Percentiles rank a stretch among this genome's conserved stretches.
phyloP scores from a whole-genome alignment of 176 grass and related monocot genomes.

The Triticum monococcum region DNA sequence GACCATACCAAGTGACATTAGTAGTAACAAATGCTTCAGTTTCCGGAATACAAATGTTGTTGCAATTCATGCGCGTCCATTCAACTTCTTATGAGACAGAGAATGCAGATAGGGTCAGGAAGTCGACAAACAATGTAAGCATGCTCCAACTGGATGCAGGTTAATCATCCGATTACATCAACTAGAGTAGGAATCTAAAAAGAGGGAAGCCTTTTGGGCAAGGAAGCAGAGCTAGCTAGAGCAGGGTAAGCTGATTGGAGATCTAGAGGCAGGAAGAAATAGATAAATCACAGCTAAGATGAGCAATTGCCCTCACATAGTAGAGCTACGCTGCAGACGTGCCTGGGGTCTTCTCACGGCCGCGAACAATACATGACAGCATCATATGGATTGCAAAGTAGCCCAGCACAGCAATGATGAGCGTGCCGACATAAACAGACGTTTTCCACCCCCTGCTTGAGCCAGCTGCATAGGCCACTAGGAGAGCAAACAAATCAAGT shows the following conservation, averaged over 20 bases:
- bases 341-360: background rate
- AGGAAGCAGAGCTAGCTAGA: too few relatives aligned
- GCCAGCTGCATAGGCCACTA: constrained; percentile 1
- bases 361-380: background rate
- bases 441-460: background rate
- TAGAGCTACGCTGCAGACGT: fast-evolving
- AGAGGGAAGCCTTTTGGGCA: background rate
- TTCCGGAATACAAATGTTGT: background rate
- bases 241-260: too few relatives aligned
- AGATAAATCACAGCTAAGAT: too few relatives aligned
- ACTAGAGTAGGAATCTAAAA: too few relatives aligned
- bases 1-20: background rate
- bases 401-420: background rate
- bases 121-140: too few relatives aligned
- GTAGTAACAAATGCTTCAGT: background rate
- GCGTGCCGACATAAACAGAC: background rate
- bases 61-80: background rate
- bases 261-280: background rate
- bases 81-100: background rate
- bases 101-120: background rate
- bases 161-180: background rate
- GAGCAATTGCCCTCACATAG: too few relatives aligned
- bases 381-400: background rate
- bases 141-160: too few relatives aligned
- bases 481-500: background rate